These are phyloP conservation scores for Malus asiatica DNA, from an alignment of 306 rosid species.

Conservation along the genomic window DNA sequence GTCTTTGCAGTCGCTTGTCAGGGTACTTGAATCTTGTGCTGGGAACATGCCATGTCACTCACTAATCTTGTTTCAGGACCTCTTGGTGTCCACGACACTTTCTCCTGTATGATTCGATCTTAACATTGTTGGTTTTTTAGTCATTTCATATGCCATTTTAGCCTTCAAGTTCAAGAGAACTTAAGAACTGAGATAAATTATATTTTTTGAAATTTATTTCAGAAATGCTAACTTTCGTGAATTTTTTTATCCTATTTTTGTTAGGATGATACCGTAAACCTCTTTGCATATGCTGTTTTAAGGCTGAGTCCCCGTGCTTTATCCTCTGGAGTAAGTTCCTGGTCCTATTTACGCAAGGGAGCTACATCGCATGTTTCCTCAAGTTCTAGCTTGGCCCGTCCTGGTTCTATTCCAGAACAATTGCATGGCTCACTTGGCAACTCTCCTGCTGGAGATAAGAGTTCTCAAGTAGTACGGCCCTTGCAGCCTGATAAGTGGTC, in stretches of 20 bases:
- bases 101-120: slow-evolving; percentile 74
- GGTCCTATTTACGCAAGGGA: slow-evolving; percentile 90
- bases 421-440: slow-evolving; percentile 39
- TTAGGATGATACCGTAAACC: slow-evolving; percentile 85
- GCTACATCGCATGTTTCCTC: slow-evolving; percentile 37
- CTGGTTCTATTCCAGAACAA: slow-evolving; percentile 48
- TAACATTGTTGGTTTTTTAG: background rate
- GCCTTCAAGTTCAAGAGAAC: slow-evolving; percentile 6
- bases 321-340: slow-evolving; percentile 74
- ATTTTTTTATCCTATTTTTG: slow-evolving; percentile 15
- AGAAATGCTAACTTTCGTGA: background rate
- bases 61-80: slow-evolving; percentile 80
- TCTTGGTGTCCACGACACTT: slow-evolving; percentile 90
- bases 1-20: slow-evolving; percentile 83
- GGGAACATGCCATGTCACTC: slow-evolving; percentile 78
- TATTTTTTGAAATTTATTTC: background rate
- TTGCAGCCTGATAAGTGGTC: slow-evolving; percentile 81
- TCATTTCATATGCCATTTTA: background rate
- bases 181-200: background rate
- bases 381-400: slow-evolving; percentile 37
- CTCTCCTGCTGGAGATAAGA: slow-evolving; percentile 35
- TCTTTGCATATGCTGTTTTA: slow-evolving; percentile 88
- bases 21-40: slow-evolving; percentile 66
- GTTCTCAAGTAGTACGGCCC: slow-evolving; percentile 56
- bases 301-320: slow-evolving; percentile 81